Percentiles rank a stretch among this genome's conserved stretches.
phyloP scores from a whole-genome alignment of 2,329 filamentous ascomycete species.

The Aphanoascus verrucosus region DNA sequence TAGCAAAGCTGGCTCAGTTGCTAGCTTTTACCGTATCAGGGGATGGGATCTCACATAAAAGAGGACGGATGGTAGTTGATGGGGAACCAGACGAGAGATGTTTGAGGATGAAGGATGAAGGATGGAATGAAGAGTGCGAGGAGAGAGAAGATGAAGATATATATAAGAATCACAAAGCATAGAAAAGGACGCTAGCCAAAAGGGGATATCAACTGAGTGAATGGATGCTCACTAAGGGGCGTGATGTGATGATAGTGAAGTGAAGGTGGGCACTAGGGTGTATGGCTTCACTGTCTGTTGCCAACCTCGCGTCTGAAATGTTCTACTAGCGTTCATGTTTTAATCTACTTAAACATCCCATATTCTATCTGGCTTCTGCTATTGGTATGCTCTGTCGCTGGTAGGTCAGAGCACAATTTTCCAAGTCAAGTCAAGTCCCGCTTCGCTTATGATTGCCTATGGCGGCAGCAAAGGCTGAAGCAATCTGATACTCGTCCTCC shows the following conservation, averaged over 20 bases:
- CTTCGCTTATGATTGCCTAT: too few relatives aligned
- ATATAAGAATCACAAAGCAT: background rate
- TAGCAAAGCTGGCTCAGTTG: too few relatives aligned
- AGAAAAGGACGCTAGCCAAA: background rate
- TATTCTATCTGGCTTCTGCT: too few relatives aligned
- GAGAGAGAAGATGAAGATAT: background rate
- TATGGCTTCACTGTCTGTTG: background rate
- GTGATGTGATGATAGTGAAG: background rate
- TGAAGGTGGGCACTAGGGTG: background rate
- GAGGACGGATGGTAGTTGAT: background rate
- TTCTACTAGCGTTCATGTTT: too few relatives aligned
- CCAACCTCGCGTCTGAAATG: background rate
- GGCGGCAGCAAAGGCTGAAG: too few relatives aligned
- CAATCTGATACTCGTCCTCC: too few relatives aligned
- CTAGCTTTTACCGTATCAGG: too few relatives aligned
- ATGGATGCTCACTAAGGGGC: background rate
- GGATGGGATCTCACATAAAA: background rate
- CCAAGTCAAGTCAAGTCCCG: too few relatives aligned
- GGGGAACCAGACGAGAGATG: background rate
- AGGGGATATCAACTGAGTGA: background rate
- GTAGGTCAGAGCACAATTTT: too few relatives aligned
- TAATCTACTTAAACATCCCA: too few relatives aligned
- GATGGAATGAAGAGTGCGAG: background rate
- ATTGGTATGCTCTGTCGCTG: too few relatives aligned
- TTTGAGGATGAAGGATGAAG: background rate